phyloP scores from a whole-genome alignment of 176 grass and related monocot genomes.

The Dactylis glomerata region DNA sequence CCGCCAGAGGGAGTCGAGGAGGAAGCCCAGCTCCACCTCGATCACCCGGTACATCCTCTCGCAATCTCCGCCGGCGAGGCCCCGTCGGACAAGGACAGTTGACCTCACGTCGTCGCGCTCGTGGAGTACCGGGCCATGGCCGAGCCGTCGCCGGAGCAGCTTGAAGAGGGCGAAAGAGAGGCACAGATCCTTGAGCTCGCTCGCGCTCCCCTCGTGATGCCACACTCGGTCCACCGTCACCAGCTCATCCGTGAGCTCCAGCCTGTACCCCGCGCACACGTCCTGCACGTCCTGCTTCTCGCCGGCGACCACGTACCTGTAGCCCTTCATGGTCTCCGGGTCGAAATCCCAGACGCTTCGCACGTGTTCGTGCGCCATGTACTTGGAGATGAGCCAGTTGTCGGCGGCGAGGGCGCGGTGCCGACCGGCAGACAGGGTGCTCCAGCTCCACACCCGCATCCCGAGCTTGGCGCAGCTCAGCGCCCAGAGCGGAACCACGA shows the following conservation, averaged over 20 bases:
- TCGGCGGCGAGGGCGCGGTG: neutral
- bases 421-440: neutral
- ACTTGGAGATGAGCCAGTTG: slow-evolving; percentile 16
- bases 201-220: neutral
- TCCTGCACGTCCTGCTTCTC: neutral
- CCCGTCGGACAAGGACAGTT: neutral
- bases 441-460: neutral
- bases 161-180: slow-evolving; percentile 20
- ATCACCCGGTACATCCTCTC: slow-evolving; percentile 9
- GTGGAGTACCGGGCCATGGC: neutral
- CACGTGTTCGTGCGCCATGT: neutral
- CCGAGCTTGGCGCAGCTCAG: neutral
- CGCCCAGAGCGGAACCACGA: neutral
- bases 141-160: slow-evolving; percentile 12
- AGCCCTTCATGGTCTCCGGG: neutral
- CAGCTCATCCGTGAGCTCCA: neutral
- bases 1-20: slow-evolving; percentile 3
- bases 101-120: neutral
- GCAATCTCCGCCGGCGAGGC: neutral
- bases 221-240: neutral
- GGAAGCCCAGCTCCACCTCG: slow-evolving; percentile 16
- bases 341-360: neutral
- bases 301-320: slow-evolving; percentile 7
- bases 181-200: neutral
- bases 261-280: neutral